These are phyloP conservation scores for Amanita pseudoporphyria DNA, from an alignment of 768 basidiomycete species.

Conservation along the genomic window DNA sequence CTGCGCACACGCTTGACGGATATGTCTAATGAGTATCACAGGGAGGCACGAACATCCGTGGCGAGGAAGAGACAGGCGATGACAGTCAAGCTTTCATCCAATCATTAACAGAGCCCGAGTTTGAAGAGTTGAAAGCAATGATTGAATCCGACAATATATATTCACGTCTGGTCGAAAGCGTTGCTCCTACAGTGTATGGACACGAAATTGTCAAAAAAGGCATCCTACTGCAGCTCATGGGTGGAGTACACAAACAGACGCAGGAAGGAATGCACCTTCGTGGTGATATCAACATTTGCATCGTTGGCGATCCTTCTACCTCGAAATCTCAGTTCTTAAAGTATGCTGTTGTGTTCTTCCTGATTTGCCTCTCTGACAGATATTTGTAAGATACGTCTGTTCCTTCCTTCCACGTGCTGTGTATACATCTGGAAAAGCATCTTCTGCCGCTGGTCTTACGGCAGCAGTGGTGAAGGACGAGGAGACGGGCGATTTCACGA, in stretches of 20 bases:
- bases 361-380: neutral
- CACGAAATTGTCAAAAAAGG: conserved; percentile 99
- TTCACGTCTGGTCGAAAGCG: conserved; percentile 83
- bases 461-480: conserved; percentile 98
- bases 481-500: conserved; percentile 98
- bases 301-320: conserved; percentile 94
- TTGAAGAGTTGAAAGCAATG: conserved; percentile 92
- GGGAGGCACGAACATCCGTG: conserved; percentile 83
- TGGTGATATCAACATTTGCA: conserved; percentile 97
- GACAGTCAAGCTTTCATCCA: conserved; percentile 79
- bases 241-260: conserved; percentile 96
- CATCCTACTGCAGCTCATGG: conserved; percentile 91
- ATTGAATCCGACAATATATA: conserved; percentile 94
- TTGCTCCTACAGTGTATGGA: conserved; percentile 97
- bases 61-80: conserved; percentile 76
- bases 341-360: conserved; percentile 34
- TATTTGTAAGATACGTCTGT: conserved; percentile 73
- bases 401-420: conserved; percentile 97
- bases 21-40: conserved; percentile 20
- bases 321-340: conserved; percentile 99
- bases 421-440: conserved; percentile 99
- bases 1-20: neutral
- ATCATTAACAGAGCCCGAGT: conserved; percentile 86
- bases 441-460: conserved; percentile 96
- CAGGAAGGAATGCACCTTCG: conserved; percentile 96